phyloP scores from a whole-genome alignment of 768 basidiomycete species.

The Boletus bicolor region DNA sequence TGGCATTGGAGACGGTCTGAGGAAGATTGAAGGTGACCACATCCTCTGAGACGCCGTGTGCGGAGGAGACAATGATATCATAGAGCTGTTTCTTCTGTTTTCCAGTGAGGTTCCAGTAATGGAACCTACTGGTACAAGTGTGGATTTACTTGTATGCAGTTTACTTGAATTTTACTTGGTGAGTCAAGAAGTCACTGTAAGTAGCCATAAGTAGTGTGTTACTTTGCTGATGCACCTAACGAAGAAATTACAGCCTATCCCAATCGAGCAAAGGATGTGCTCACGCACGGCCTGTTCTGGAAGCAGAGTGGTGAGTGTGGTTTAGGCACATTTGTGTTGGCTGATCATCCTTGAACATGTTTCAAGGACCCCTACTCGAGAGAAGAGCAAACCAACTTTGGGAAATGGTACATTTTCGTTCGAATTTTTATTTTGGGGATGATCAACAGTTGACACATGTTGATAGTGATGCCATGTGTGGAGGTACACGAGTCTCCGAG shows the following conservation, averaged over 20 bases:
- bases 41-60: no score
- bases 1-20: no score
- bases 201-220: no score
- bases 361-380: constrained; percentile 64
- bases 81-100: no score
- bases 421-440: neutral
- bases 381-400: constrained; percentile 53
- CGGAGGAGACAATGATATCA: no score
- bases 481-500: no score
- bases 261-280: constrained; percentile 18
- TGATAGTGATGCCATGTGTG: constrained; percentile 48
- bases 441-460: neutral
- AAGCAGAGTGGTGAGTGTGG: constrained; percentile 45
- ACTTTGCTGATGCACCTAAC: constrained; percentile 34
- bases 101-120: no score
- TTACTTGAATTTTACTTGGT: no score
- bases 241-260: constrained; percentile 46
- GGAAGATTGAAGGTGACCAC: no score
- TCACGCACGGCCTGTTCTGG: constrained; percentile 47
- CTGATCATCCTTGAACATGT: constrained; percentile 29
- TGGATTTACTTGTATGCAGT: no score
- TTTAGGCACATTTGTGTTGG: neutral
- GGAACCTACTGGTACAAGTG: no score
- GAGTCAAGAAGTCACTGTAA: no score
- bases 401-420: constrained; percentile 43